Evolutionary conservation across 2,329 filamentous ascomycete genomes (phyloP).

Genomic region (Botrytis sinoallii): DNA sequence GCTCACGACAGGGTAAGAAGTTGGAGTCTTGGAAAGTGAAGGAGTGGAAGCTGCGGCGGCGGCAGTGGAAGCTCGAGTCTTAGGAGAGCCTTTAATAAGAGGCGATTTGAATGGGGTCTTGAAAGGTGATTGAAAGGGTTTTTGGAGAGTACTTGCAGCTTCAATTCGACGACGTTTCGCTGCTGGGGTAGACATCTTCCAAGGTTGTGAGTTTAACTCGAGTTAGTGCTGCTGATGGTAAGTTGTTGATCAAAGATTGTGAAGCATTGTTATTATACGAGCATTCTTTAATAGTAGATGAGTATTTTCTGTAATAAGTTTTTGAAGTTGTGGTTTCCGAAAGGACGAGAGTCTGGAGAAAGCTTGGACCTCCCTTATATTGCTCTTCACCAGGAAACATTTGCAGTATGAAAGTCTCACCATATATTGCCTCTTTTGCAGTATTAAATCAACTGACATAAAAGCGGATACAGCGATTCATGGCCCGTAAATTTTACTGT

Average conservation of each 20-base stretch:
- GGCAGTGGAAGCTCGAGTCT: conserved; percentile 22
- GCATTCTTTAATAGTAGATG: neutral
- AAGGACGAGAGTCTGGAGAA: neutral
- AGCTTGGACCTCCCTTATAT: neutral
- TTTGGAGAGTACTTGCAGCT: conserved; percentile 57
- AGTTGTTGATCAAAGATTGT: conserved; percentile 29
- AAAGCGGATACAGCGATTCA: neutral
- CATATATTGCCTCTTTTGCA: neutral
- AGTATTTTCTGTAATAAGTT: neutral
- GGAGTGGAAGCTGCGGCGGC: conserved; percentile 15
- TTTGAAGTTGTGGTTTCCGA: neutral
- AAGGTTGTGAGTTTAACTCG: conserved; percentile 3
- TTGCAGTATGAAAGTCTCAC: neutral
- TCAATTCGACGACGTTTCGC: conserved; percentile 64
- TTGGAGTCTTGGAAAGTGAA: conserved; percentile 9
- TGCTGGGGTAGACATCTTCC: conserved; percentile 47
- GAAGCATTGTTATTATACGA: conserved; percentile 21
- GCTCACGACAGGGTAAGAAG: conserved; percentile 13
- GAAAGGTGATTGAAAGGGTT: conserved; percentile 71
- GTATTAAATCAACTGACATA: neutral
- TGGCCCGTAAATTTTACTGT: neutral
- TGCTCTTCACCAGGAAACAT: neutral
- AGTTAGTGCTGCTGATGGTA: conserved; percentile 34
- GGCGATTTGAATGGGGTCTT: conserved; percentile 43
- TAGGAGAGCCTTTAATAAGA: conserved; percentile 20